Percentiles rank a stretch among this genome's conserved stretches.
These are phyloP conservation scores for Wakefieldia striispora DNA, from an alignment of 768 basidiomycete genomes.

Conservation along the genomic window DNA sequence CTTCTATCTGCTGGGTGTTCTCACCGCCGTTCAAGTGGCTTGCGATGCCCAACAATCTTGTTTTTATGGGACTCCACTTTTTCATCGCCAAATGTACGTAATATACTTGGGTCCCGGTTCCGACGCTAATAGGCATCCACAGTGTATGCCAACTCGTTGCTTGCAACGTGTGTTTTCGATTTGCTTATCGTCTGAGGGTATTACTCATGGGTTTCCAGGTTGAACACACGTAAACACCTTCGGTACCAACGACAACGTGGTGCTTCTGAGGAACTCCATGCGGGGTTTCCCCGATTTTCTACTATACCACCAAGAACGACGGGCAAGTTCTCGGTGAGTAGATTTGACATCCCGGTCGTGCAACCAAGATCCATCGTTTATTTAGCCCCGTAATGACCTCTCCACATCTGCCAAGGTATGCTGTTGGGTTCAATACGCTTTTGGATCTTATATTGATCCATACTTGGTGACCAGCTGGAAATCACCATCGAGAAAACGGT, in stretches of 20 bases:
- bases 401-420: slow-evolving; percentile 20
- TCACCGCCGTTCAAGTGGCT: slow-evolving; percentile 38
- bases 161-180: slow-evolving; percentile 37
- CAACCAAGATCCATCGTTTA: neutral
- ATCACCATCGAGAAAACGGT: slow-evolving; percentile 31
- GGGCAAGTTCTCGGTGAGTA: slow-evolving; percentile 12
- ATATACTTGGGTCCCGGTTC: neutral
- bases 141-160: slow-evolving; percentile 53
- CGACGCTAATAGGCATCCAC: neutral
- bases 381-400: slow-evolving; percentile 10
- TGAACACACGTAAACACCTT: slow-evolving; percentile 38
- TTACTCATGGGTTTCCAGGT: slow-evolving; percentile 16
- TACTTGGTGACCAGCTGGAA: slow-evolving; percentile 18
- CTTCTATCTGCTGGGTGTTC: neutral
- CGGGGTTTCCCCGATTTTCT: slow-evolving; percentile 24
- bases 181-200: neutral
- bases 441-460: neutral
- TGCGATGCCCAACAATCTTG: slow-evolving; percentile 42
- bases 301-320: slow-evolving; percentile 14
- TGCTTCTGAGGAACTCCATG: slow-evolving; percentile 29
- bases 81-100: slow-evolving; percentile 49
- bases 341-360: neutral
- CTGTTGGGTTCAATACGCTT: neutral
- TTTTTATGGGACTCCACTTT: slow-evolving; percentile 54
- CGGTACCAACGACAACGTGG: slow-evolving; percentile 29